Base-by-base conservation (phyloP, 129 eudicot species). In the Chrysanthemum makinoi region DNA sequence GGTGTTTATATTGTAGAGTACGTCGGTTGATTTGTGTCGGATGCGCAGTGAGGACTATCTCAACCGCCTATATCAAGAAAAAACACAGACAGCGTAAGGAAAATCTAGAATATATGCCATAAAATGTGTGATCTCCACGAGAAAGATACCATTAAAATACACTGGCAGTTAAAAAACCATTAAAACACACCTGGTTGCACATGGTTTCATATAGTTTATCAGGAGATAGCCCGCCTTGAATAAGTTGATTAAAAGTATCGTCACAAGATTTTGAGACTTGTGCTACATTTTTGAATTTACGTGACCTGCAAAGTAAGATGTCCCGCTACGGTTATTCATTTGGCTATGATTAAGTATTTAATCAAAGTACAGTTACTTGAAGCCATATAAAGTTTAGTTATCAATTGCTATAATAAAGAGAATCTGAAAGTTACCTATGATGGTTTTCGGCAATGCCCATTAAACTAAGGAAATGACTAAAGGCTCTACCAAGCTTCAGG, bases 1-100 rank as follows among this genome's bases (percentile, higher is more conserved):
- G 77, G 72, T 89, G 95, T 55, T 94, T 94, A 76, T 85, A 94
- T 73, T 94, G 98, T 62, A 94, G 80, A 57, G 98, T 94, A 56
- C 98, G 92, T 35, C 97, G 76, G 69, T 94, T 94, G 22, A 94
- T 94, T 75, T 94, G 98, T 10, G 98, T 94, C 69, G 98, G 98
- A 76, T 94, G 98, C 66, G 98, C 98, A 64, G 98, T 94, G 76
- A 94, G 95, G 55, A 94, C 98, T 75, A 94, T 94, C 75, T 94
- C 98, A 61, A 94, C 96, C 69, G 50, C 96, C 98, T 94, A 62
- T 62, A 63, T 9, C 66, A 35, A 82, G 60, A 14, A n/a, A 70
- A 68, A 67, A 46, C 10, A 75, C 28, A 60, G 65, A 30, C 10
- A 76, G 24, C 60, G 24, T 39, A 18, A 4, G 65, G 35, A 76